Percentiles rank a stretch among this genome's conserved stretches.
phyloP scores from a whole-genome alignment of 148 eudicot genomes.

The Dianthus caryophyllus region DNA sequence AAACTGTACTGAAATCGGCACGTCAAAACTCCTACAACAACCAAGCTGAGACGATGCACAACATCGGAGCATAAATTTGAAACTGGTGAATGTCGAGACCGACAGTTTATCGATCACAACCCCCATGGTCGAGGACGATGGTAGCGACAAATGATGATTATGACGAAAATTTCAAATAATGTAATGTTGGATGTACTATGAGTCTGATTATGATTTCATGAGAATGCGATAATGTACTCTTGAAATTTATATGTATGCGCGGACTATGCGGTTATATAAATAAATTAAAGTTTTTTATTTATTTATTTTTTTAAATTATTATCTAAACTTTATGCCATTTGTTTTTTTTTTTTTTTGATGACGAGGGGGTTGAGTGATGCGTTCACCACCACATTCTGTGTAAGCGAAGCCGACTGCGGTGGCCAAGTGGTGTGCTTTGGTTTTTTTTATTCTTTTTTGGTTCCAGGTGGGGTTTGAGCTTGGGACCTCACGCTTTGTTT shows the following conservation, averaged over 20 bases:
- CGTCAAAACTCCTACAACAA: conserved; percentile 61
- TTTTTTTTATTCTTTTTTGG: too few species aligned
- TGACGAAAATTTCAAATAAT: conserved; percentile 16
- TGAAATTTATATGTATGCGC: neutral
- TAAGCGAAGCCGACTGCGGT: too few species aligned
- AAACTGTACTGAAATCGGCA: conserved; percentile 73
- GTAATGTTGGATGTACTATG: conserved; percentile 15
- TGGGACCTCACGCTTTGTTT: too few species aligned
- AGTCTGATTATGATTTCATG: conserved; percentile 6
- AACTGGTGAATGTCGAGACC: neutral
- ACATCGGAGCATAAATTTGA: conserved; percentile 23
- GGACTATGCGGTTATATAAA: neutral
- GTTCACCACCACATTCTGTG: too few species aligned
- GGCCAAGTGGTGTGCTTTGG: too few species aligned
- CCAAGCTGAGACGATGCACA: conserved; percentile 20
- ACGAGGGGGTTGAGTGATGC: too few species aligned
- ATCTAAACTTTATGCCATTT: too few species aligned
- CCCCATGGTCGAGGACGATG: neutral
- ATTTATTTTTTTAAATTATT: too few species aligned
- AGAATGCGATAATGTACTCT: neutral
- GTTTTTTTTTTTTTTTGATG: too few species aligned
- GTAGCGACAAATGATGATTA: conserved; percentile 10
- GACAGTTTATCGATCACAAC: conserved; percentile 5
- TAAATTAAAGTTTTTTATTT: too few species aligned
- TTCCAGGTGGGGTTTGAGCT: too few species aligned